A percentile compares a stretch with the other conserved stretches of the same genome.
Conservation (phyloP, 768 basidiomycete genomes). For the Trametes cinnabarina region DNA sequence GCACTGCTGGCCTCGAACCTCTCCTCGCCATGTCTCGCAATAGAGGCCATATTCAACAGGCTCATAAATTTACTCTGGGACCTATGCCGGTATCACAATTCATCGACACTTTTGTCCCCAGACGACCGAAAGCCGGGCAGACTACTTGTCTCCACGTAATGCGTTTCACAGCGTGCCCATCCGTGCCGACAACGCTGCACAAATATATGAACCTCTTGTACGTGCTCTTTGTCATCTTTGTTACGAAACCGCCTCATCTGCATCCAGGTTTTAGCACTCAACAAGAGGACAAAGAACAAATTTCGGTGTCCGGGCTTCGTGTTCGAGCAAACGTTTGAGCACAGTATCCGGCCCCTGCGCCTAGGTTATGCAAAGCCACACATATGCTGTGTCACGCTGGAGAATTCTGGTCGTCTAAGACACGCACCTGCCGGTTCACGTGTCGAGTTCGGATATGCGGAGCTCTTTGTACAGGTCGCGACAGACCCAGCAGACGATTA, state of each 20-base stretch:
- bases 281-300: not conserved
- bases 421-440: not conserved
- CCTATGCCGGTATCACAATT: too few species aligned
- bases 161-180: slow-evolving; percentile 1
- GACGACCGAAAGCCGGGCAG: too few species aligned
- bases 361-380: not conserved
- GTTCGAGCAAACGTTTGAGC: not conserved
- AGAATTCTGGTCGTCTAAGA: not conserved
- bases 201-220: not conserved
- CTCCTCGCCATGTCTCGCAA: too few species aligned
- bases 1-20: too few species aligned
- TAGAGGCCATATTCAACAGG: too few species aligned
- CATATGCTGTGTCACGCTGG: slow-evolving; percentile 3
- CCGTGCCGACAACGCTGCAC: not conserved
- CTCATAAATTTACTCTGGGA: too few species aligned
- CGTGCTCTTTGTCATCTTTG: too few species aligned
- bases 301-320: slow-evolving; percentile 5
- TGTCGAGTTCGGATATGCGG: slow-evolving; percentile 3
- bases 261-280: not conserved
- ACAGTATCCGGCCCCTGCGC: not conserved
- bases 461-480: slow-evolving; percentile 13
- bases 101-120: too few species aligned
- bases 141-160: not conserved
- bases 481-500: not conserved
- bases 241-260: slow-evolving; percentile 16